Conservation (phyloP, 164 flowering plant species). For the Vitis rupestris region DNA sequence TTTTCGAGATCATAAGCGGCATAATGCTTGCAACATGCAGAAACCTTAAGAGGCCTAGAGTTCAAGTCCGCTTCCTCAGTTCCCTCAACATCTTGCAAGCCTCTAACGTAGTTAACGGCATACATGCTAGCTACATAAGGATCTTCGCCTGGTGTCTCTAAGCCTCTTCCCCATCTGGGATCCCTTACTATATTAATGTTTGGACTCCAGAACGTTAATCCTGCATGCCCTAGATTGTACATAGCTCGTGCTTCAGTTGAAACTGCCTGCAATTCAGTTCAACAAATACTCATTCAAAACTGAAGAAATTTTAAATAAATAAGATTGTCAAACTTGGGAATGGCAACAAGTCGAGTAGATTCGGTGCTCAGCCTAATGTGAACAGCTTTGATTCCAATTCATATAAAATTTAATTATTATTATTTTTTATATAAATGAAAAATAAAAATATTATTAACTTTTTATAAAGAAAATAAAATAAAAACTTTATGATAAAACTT, state of each 20-base stretch:
- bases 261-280: constrained; percentile 6
- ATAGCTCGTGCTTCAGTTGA: constrained; percentile 26
- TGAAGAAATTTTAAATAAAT: too few relatives aligned
- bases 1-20: constrained; percentile 27
- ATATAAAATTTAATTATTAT: too few relatives aligned
- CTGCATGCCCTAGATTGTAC: constrained; percentile 19
- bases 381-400: too few relatives aligned
- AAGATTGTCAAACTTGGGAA: too few relatives aligned
- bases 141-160: constrained; percentile 25
- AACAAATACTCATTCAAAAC: not conserved
- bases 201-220: constrained; percentile 30
- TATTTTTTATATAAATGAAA: too few relatives aligned
- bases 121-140: constrained; percentile 8
- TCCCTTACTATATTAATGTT: constrained; percentile 23
- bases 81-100: constrained; percentile 22
- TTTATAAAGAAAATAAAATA: too few relatives aligned
- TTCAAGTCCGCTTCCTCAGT: constrained; percentile 7
- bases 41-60: constrained; percentile 23
- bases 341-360: too few relatives aligned
- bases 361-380: too few relatives aligned
- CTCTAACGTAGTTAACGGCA: constrained; percentile 22
- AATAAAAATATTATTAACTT: too few relatives aligned
- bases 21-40: constrained; percentile 29
- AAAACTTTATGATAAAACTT: too few relatives aligned
- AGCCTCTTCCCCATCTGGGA: constrained; percentile 27